Evolutionary conservation across 164 flowering plant genomes (phyloP), one percentile per base, ranked within the genome.

Genomic region (Kingdonia uniflora): DNA sequence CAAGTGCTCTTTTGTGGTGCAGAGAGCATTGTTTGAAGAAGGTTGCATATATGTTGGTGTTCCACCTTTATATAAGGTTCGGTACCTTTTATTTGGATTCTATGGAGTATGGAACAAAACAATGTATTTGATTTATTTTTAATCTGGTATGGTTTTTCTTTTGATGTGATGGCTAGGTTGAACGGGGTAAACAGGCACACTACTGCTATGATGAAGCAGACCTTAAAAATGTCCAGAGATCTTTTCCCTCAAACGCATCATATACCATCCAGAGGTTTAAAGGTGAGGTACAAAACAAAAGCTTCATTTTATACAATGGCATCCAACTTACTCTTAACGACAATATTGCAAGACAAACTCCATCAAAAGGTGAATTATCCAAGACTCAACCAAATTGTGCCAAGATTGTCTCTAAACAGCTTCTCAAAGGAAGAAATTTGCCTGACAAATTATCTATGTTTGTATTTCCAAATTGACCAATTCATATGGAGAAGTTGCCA

Each of bases 41-140:
- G 97, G 99, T 19, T 85, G 77, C 73, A 87, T 94, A 42, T 94
- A 89, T 61, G 97, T 86, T 59, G 99, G 99, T 17, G 97, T 89
- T 65, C 97, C 99, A 47, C 97, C 97, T 15, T 76, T 91, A 21
- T 91, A 77, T 69, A 91, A 91, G 96, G 97, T 87, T 14, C 38
- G 60, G 15, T 10, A 57, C 54, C 14, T 13, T 37, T 14, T 25
- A 6, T 7, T 46, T 45, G 13, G 50, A 22, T 26, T 16, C 13
- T 47, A 23, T 29, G 4, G 35, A 29, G 4, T 8, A 29, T 29
- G 6, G 8, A 16, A 19, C 10, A 52, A 56, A n/a, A n/a, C n/a
- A n/a, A 6, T 45, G 26, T 54, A 14, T 48, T 35, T 57, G 21
- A 19, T 5, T 58, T 22, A 19, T n/a, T 23, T 15, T 21, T 33